A percentile compares a stretch with the other conserved stretches of the same genome.
Conservation (phyloP, 805 yeast species). For the Metschnikowia corniflorae region DNA sequence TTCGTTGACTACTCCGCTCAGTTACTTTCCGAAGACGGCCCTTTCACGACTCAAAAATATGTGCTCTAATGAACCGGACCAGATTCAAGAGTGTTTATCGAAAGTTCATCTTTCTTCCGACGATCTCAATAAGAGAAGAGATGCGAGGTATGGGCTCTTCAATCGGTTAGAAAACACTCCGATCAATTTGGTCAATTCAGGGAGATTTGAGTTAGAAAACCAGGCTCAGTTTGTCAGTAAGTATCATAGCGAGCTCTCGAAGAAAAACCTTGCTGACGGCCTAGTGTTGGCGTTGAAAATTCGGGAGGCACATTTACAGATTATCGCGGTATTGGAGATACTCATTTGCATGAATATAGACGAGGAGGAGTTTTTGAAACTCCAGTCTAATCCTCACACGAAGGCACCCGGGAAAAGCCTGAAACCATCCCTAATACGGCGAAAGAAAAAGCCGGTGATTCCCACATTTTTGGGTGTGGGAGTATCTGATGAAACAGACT, state of each 20-base stretch:
- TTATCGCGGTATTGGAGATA: slow-evolving; percentile 46
- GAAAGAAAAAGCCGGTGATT: slow-evolving; percentile 24
- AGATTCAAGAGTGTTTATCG: slow-evolving; percentile 22
- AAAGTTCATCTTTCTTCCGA: slow-evolving; percentile 33
- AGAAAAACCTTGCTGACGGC: slow-evolving; percentile 22
- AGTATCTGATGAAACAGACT: slow-evolving; percentile 12
- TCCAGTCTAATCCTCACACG: slow-evolving; percentile 19
- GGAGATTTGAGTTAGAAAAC: slow-evolving; percentile 22
- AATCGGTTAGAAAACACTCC: slow-evolving; percentile 5
- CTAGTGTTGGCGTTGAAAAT: slow-evolving; percentile 43
- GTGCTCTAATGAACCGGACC: slow-evolving; percentile 27
- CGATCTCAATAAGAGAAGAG: slow-evolving; percentile 42
- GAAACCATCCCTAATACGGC: slow-evolving; percentile 22
- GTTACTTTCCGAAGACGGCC: slow-evolving; percentile 48
- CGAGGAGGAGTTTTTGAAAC: slow-evolving; percentile 31
- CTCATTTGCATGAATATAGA: slow-evolving; percentile 33
- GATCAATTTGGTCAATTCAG: slow-evolving; percentile 13
- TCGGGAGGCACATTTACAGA: slow-evolving; percentile 56
- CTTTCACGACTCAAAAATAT: slow-evolving; percentile 44
- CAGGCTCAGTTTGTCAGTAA: slow-evolving; percentile 20
- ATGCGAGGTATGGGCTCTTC: slow-evolving; percentile 27
- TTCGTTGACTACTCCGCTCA: slow-evolving; percentile 38
- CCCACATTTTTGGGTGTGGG: slow-evolving; percentile 46
- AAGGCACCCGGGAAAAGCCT: slow-evolving; percentile 26
- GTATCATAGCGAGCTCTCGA: slow-evolving; percentile 2